These are phyloP conservation scores for Carex scoparia DNA, from an alignment of 176 grass and related monocot genomes.

Conservation along the genomic window DNA sequence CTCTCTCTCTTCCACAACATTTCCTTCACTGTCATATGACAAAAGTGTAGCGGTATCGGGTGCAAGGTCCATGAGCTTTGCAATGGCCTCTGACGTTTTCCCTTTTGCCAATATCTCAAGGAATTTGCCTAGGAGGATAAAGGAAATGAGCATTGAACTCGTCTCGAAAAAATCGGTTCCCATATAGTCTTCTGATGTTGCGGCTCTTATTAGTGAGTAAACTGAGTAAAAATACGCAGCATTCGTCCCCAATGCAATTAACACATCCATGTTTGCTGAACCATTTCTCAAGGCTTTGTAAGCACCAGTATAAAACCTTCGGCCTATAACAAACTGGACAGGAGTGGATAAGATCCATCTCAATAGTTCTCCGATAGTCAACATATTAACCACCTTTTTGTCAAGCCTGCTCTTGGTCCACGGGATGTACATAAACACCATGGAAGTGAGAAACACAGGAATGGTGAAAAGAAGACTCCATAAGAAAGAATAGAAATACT, in stretches of 20 bases:
- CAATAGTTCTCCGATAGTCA: conserved; percentile 68
- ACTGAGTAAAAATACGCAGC: conserved; percentile 85
- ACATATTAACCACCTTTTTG: conserved; percentile 78
- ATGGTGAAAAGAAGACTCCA: conserved; percentile 87
- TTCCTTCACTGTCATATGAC: conserved; percentile 48
- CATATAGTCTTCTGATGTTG: conserved; percentile 55
- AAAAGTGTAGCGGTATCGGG: conserved; percentile 68
- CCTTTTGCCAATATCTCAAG: conserved; percentile 98
- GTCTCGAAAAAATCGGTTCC: conserved; percentile 98
- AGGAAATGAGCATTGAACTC: conserved; percentile 96
- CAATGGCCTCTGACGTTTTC: conserved; percentile 91
- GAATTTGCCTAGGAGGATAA: conserved; percentile 94
- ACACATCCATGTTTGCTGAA: conserved; percentile 96
- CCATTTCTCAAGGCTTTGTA: conserved; percentile 70
- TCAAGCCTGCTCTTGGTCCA: conserved; percentile 50
- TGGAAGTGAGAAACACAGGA: conserved; percentile 88
- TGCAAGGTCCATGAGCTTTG: conserved; percentile 92
- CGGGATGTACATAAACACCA: conserved; percentile 97
- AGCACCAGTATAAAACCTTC: conserved; percentile 75
- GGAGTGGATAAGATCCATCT: conserved; percentile 87
- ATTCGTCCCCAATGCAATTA: conserved; percentile 94
- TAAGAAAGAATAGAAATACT: conserved; percentile 66
- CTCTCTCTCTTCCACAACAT: conserved; percentile 60
- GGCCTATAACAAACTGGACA: conserved; percentile 87
- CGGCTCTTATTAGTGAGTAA: conserved; percentile 68